A percentile compares a stretch with the other conserved stretches of the same genome.
Evolutionary conservation across 148 eudicot genomes (phyloP).

Genomic region (Vaccinium macrocarpon): DNA sequence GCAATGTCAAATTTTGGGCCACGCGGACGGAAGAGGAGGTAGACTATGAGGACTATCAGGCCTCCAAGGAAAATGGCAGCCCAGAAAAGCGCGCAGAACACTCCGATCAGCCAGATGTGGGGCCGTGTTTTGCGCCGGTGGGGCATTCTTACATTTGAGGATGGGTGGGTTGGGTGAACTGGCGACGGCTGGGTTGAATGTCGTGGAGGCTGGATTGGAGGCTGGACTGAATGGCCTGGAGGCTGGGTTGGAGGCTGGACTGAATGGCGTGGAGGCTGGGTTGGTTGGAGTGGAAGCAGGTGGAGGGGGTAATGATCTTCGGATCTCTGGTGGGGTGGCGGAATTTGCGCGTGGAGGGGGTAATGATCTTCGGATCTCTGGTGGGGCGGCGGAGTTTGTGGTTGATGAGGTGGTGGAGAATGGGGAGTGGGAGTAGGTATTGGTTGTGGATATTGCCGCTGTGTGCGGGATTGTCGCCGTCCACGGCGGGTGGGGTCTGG

Average conservation of each 20-base stretch:
- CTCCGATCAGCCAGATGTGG: constrained; percentile 57
- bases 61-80: constrained; percentile 63
- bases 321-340: not conserved
- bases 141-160: not conserved
- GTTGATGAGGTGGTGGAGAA: not conserved
- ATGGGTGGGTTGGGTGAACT: not conserved
- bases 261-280: not conserved
- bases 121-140: constrained; percentile 43
- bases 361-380: not conserved
- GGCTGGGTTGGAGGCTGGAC: not conserved
- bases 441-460: constrained; percentile 27
- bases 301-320: not conserved
- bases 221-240: too few species aligned
- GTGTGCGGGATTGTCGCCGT: not conserved
- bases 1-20: constrained; percentile 65
- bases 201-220: too few species aligned
- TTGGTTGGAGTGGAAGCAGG: not conserved
- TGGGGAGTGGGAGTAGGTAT: not conserved
- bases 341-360: not conserved
- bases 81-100: constrained; percentile 70
- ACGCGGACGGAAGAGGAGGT: constrained; percentile 63
- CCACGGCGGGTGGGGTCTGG: not conserved
- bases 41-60: constrained; percentile 62
- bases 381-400: constrained; percentile 7
- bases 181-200: not conserved